Evolutionary conservation across 1,139 yeast species (phyloP), one percentile per base, ranked within the genome.

Genomic region (Yamadazyma dushanensis): DNA sequence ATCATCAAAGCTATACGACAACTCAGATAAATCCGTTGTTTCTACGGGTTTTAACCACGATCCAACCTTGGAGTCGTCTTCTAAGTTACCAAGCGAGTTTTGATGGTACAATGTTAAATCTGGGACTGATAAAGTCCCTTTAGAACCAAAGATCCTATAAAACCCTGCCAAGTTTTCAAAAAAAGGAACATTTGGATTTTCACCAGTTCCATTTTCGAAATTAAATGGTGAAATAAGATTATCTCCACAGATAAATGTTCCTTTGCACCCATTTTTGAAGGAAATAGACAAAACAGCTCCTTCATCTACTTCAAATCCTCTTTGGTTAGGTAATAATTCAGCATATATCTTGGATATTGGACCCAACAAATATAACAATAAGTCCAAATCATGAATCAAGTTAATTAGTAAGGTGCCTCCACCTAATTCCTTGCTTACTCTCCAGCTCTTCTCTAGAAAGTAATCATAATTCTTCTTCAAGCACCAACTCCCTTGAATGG

Each of bases 401-500:
- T 67, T 67, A 10, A 66, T 67, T 37, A 67, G 53, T 8, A 66
- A 47, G 4, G 62, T 62, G 0, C 73, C 73, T 4, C 73, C 73
- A 4, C 73, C 73, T 15, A 56, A 53, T 9, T 46, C 49, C 14
- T 45, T 43, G 26, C 59, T 56, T 5, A 61, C 53, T 45, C 73
- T 55, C 73, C 73, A 67, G 1, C 63, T 61, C 13, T 65, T 57
- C 24, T 48, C 56, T 23, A 49, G 34, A 40, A 51, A 67, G 43
- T 67, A 67, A 5, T 50, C 47, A n/a, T 54, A 49, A 8, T 64
- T 63, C 41, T 67, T 67, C 29, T 55, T 53, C 11, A 65, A 47
- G 7, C 66, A 47, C 73, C 73, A 67, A 8, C 63, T 51, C 1
- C 73, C 73, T 44, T 66, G 73, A 8, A 67, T 43, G 1, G 71